Evolutionary conservation across 208 protist species (phyloP), one percentile per base, ranked within the genome.

Genomic region (Trypanosoma boissoni): DNA sequence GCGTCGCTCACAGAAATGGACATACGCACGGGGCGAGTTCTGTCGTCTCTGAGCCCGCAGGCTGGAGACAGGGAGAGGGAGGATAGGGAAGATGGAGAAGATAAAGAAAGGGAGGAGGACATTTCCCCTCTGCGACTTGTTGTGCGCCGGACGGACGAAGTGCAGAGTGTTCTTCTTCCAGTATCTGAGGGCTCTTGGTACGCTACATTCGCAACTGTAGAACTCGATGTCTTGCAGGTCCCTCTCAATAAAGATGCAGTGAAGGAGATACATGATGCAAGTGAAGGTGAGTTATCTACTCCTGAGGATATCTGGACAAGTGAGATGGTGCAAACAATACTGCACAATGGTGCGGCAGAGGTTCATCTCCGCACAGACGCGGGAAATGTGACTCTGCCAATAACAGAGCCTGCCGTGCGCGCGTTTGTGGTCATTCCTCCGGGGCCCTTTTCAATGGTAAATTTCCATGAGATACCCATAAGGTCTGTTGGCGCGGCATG

Each of bases 1-100:
- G 72, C 71, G 41, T 55, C 37, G 16, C 80, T 74, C 49, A 24
- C 14, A 9, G 80, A 86, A 59, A 14, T 83, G 14, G 58, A 82
- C 41, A 63, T 86, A 1, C 27, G 58, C 37, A 76, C 75, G 0
- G 80, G 80, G 8, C 45, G 50, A 41, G 44, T 59, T 41, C 69
- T 61, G 53, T 69, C 37, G 52, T 65, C 31, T 59, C 62, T 67
- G 45, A 64, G 29, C 26, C 20, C 37, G 9, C 26, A 55, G 41
- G 41, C 23, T 18, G 14, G 24, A 9, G 7, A 42, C 34, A 58
- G 48, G 10, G 37, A 49, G 24, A 26, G 54, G 36, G 21, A 31
- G 10, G 44, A 6, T n/a, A 29, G 14, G 6, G 44, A 6, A 14
- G 44, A 42, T 32, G 26, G 1, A 20, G 36, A 58, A 26, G 23